These are phyloP conservation scores for Liriodendron chinense DNA, from an alignment of 164 flowering plant species.

Conservation along the genomic window DNA sequence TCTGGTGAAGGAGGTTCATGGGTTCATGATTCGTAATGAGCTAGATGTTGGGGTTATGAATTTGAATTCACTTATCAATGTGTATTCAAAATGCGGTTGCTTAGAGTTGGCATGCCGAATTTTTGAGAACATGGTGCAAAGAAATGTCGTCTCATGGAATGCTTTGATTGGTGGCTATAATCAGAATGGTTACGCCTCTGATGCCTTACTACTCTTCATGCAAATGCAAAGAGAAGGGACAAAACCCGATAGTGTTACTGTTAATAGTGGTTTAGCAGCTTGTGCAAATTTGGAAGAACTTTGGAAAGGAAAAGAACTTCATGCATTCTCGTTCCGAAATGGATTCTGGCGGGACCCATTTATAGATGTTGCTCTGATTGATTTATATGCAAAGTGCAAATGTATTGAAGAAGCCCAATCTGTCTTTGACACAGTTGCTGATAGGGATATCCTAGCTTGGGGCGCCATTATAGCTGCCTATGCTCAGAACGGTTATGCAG, in stretches of 20 bases:
- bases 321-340: slow-evolving; percentile 43
- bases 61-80: slow-evolving; percentile 44
- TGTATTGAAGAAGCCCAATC: slow-evolving; percentile 47
- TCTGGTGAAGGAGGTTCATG: slow-evolving; percentile 6
- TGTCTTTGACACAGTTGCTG: slow-evolving; percentile 52
- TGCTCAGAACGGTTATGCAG: slow-evolving; percentile 60
- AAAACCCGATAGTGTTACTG: slow-evolving; percentile 4
- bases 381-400: slow-evolving; percentile 51
- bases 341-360: slow-evolving; percentile 41
- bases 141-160: slow-evolving; percentile 3
- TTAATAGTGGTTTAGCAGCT: slow-evolving; percentile 4
- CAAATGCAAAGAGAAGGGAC: neutral
- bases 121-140: neutral
- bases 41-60: slow-evolving; percentile 18
- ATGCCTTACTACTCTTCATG: slow-evolving; percentile 1
- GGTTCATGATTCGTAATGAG: neutral
- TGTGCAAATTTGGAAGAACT: slow-evolving; percentile 42
- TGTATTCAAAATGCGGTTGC: slow-evolving; percentile 14
- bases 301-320: slow-evolving; percentile 57
- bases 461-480: slow-evolving; percentile 81
- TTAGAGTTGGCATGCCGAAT: neutral
- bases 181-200: slow-evolving; percentile 5
- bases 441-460: slow-evolving; percentile 82
- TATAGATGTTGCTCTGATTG: slow-evolving; percentile 58
- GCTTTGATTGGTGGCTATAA: slow-evolving; percentile 6